Evolutionary conservation across 2,329 filamentous ascomycete species (phyloP), one percentile per base, ranked within the genome.

Genomic region (Graphilbum ipis-grandicollis): DNA sequence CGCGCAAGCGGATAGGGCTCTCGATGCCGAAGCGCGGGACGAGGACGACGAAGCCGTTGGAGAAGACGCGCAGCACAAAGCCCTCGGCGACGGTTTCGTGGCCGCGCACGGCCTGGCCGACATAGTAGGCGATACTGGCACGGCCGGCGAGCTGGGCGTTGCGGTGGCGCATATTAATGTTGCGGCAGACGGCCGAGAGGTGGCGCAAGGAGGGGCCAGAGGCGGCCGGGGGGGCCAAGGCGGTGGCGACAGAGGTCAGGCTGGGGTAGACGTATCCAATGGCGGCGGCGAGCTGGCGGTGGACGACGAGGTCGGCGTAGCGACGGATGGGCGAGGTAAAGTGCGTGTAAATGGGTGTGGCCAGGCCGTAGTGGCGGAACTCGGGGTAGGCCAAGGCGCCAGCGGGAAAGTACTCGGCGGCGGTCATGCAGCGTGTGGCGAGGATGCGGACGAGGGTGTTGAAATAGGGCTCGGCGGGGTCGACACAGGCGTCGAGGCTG

Each of bases 351-450:
- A 98, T 98, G 50, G 92, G 82, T 4, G 80, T 85, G 1, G 92
- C 92, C 26, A 98, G 75, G 47, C 90, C 90, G 57, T 98, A 98
- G 60, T 98, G 92, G 36, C 84, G 75, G 68, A 93, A 98, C 54
- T 96, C 90, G 1, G 84, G 79, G 54, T 90, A 88, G 0, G 86
- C 75, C 54, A 94, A 85, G 7, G 85, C 86, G 41, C 90, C 90
- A 0, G 88, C 82, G 59, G 82, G 90, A 59, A 98, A 98, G 60
- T 98, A 98, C 59, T 98, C 90, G 43, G 90, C 90, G 37, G 84
- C 90, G 67, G 93, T 93, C 90, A 98, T 98, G 69, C 90, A 98
- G 18, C 90, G 79, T 9, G 90, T 98, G 9, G 90, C 90, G 63
- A 98, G 81, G 59, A 98, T 93, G 53, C 90, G 83, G 47, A 98